Evolutionary conservation across 257 asterid genomes (phyloP).

Genomic region (Thymus quinquecostatus): DNA sequence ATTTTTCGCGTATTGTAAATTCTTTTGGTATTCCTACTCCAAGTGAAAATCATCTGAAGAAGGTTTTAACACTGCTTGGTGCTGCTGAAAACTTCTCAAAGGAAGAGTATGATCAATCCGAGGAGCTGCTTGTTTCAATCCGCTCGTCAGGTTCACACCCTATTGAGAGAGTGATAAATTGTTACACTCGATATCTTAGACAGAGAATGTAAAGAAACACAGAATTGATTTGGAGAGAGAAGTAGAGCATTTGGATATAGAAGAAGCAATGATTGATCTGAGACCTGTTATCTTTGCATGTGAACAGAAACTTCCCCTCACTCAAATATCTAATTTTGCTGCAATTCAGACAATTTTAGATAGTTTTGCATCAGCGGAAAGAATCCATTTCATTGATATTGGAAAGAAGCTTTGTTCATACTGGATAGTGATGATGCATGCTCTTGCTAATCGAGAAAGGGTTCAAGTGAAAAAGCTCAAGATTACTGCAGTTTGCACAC

Average conservation of each 20-base stretch:
- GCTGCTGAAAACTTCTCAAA: neutral
- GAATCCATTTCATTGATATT: slow-evolving; percentile 46
- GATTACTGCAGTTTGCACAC: slow-evolving; percentile 46
- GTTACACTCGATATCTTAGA: neutral
- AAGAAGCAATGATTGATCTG: slow-evolving; percentile 24
- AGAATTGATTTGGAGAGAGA: slow-evolving; percentile 16
- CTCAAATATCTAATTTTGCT: slow-evolving; percentile 37
- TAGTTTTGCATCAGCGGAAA: slow-evolving; percentile 37
- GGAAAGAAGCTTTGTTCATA: slow-evolving; percentile 42
- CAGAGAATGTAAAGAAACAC: neutral
- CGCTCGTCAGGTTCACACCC: neutral
- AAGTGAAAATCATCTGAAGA: neutral
- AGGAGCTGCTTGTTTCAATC: neutral
- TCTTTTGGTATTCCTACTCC: neutral
- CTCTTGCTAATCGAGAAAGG: slow-evolving; percentile 29
- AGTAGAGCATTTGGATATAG: slow-evolving; percentile 21
- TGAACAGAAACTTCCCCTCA: slow-evolving; percentile 38
- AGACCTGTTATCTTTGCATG: neutral
- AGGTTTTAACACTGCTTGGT: neutral
- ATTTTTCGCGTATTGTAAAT: neutral
- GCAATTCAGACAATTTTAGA: slow-evolving; percentile 48
- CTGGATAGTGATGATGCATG: slow-evolving; percentile 49
- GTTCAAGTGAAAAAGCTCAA: slow-evolving; percentile 37
- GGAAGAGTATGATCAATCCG: neutral
- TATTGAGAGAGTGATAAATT: neutral